A percentile compares a stretch with the other conserved stretches of the same genome.
These are phyloP conservation scores for Penicillium cinerascens DNA, from an alignment of 495 filamentous ascomycete genomes.

Conservation along the genomic window DNA sequence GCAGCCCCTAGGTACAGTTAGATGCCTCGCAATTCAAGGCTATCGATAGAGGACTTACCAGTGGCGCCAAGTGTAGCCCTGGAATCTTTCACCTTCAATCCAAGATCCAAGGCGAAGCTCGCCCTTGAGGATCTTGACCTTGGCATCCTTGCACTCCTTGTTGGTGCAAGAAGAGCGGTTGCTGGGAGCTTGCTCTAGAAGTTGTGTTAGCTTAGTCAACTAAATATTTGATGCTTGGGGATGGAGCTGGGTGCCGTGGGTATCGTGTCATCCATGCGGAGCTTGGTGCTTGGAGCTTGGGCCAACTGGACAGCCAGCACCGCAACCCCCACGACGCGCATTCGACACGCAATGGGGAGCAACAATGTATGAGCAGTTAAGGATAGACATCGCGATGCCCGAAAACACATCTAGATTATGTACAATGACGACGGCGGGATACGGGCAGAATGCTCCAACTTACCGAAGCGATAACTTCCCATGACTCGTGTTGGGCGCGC, in stretches of 20 bases:
- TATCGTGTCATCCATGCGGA: background rate
- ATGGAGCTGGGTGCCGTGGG: background rate
- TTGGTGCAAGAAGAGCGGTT: constrained; percentile 66
- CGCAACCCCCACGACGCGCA: background rate
- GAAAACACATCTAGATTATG: background rate
- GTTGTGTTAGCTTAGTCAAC: constrained; percentile 9
- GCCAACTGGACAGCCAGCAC: background rate
- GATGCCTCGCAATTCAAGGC: background rate
- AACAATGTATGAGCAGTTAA: background rate
- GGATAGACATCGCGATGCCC: background rate
- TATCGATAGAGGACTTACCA: constrained; percentile 54
- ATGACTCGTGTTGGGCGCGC: background rate
- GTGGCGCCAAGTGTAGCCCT: constrained; percentile 67
- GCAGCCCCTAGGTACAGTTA: constrained; percentile 62
- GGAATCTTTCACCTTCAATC: constrained; percentile 50
- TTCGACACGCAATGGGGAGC: background rate
- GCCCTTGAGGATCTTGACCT: constrained; percentile 71
- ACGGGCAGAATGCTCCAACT: background rate
- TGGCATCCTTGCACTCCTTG: constrained; percentile 59
- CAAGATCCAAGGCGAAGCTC: constrained; percentile 67
- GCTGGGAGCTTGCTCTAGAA: constrained; percentile 56
- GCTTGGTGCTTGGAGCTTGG: background rate
- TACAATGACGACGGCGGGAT: background rate
- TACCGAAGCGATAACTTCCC: constrained; percentile 23
- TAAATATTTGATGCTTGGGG: background rate